A percentile compares a stretch with the other conserved stretches of the same genome.
phyloP scores from a whole-genome alignment of 768 basidiomycete genomes.

The Gloeostereum incarnatum region DNA sequence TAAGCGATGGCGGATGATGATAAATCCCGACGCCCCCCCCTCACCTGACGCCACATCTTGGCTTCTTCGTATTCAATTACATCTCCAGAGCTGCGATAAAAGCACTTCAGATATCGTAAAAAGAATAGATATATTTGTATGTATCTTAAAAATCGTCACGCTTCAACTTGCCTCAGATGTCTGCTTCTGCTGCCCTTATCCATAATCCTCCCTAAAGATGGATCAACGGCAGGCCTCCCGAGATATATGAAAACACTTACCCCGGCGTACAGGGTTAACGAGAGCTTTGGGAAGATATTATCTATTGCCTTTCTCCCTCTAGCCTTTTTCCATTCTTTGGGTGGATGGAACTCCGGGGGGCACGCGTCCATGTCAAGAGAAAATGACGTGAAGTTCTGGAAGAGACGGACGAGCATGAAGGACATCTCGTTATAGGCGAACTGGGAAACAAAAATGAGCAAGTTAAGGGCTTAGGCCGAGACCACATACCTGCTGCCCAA shows the following conservation, averaged over 20 bases:
- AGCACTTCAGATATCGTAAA: too few species aligned
- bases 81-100: too few species aligned
- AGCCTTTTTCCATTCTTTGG: slow-evolving; percentile 16
- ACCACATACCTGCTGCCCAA: slow-evolving; percentile 33
- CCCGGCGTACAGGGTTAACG: slow-evolving; percentile 33
- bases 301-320: slow-evolving; percentile 25
- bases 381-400: slow-evolving; percentile 38
- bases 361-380: slow-evolving; percentile 27
- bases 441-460: slow-evolving; percentile 12
- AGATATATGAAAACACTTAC: slow-evolving; percentile 17
- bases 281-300: slow-evolving; percentile 25
- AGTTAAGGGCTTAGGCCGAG: background rate
- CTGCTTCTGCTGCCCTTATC: too few species aligned
- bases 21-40: too few species aligned
- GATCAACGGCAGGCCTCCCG: background rate
- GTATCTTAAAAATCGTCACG: too few species aligned
- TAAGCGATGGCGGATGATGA: background rate
- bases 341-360: slow-evolving; percentile 18
- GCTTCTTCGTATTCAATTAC: too few species aligned
- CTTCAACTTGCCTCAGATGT: too few species aligned
- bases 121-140: too few species aligned
- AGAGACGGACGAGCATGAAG: slow-evolving; percentile 41
- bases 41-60: too few species aligned
- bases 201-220: slow-evolving; percentile 32
- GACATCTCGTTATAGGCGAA: slow-evolving; percentile 50